Base-by-base conservation (phyloP, 228 moss, liverwort and hornwort species). In the Sphagnum magellanicum region DNA sequence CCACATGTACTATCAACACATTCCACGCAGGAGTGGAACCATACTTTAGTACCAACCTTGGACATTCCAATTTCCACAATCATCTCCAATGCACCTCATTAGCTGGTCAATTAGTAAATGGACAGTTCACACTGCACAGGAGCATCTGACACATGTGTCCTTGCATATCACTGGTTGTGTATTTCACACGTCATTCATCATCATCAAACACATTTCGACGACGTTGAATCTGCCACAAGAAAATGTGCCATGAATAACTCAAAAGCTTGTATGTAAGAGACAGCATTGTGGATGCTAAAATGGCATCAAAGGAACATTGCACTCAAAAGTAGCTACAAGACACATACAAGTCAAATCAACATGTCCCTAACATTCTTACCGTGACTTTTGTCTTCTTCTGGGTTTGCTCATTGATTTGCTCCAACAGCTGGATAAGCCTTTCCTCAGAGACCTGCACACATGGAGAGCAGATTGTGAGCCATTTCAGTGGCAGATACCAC, bases 351-450 rank as follows among this genome's bases (percentile, higher is more conserved):
- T 55, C 9, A 12, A 12, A 55, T 55, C 55, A 55, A 55, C 9
- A 8, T 55, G 55, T 55, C 8, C 8, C 9, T 55, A 12, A 55
- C 8, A 55, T 8, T 8, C 83, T 59, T 75, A 91, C 91, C 74
- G 91, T 93, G 7, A 97, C 97, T 82, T 91, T 93, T 3, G 85
- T 83, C 58, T 6, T 79, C 85, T 91, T 97, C 70, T 88, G 90
- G 0, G 86, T 91, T 74, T 97, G 97, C 63, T 98, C 93, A 64
- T 98, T 98, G 70, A 98, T 98, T 72, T 98, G 91, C 74, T 98
- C 97, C 50, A 90, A 68, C 59, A 98, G 68, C 59, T 81, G 74
- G 63, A 93, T 91, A 50, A 91, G 78, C 59, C 82, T 87, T 72
- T 98, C 97, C 78, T 98, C 97, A 4, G 97, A 90, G 32, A 91